Percentiles rank a stretch among this genome's conserved stretches.
Conservation (phyloP, 148 eudicot species). For the Drosera capensis region DNA sequence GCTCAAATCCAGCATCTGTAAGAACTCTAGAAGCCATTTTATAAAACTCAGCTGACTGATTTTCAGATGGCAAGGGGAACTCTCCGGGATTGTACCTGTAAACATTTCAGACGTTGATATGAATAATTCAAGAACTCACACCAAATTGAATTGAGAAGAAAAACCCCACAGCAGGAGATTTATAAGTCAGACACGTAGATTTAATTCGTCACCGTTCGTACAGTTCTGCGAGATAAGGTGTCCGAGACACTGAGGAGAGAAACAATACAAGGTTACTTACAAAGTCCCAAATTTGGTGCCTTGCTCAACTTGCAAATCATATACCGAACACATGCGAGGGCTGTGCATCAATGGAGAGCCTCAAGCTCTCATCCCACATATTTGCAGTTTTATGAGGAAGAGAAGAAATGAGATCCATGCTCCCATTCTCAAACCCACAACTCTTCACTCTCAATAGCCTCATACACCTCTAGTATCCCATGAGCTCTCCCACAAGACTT, state of each 20-base stretch:
- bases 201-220: too few relatives aligned
- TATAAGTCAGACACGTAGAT: too few relatives aligned
- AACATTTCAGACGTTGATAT: neutral
- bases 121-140: too few relatives aligned
- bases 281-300: constrained; percentile 70
- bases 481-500: constrained; percentile 94
- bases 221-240: too few relatives aligned
- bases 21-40: constrained; percentile 74
- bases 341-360: constrained; percentile 38
- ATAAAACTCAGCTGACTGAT: constrained; percentile 68
- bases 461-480: constrained; percentile 51
- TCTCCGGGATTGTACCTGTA: constrained; percentile 89
- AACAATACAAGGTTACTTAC: constrained; percentile 65
- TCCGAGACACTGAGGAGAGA: neutral
- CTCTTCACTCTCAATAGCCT: constrained; percentile 62
- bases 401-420: constrained; percentile 86
- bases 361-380: constrained; percentile 93
- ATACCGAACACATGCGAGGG: constrained; percentile 83
- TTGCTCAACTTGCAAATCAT: constrained; percentile 87
- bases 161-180: too few relatives aligned
- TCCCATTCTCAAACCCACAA: constrained; percentile 77
- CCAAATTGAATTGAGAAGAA: too few relatives aligned
- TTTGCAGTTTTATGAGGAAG: constrained; percentile 71
- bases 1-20: constrained; percentile 50
- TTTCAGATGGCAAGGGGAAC: constrained; percentile 79